phyloP scores from a whole-genome alignment of 176 grass and related monocot species.

The Typha latifolia region DNA sequence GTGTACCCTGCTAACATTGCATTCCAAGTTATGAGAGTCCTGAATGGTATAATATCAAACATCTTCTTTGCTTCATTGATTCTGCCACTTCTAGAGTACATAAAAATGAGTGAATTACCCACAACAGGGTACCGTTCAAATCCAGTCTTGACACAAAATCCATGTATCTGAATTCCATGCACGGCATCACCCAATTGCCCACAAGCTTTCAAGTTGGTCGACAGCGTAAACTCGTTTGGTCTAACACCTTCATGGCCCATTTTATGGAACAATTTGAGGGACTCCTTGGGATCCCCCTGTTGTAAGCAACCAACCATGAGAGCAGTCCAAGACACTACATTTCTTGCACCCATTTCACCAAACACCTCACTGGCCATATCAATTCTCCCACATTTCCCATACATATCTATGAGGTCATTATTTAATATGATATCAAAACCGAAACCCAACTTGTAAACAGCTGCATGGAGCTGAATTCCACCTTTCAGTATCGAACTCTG shows the following conservation, averaged over 20 bases:
- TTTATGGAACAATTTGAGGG: conserved; percentile 16
- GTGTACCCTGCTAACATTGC: conserved; percentile 12
- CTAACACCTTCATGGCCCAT: conserved; percentile 12
- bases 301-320: conserved; percentile 48
- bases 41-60: conserved; percentile 17
- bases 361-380: conserved; percentile 19
- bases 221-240: conserved; percentile 43
- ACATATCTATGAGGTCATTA: conserved; percentile 40
- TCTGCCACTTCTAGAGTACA: conserved; percentile 32
- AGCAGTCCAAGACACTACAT: conserved; percentile 46
- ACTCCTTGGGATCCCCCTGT: conserved; percentile 14
- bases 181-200: conserved; percentile 8
- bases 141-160: conserved; percentile 22
- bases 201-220: conserved; percentile 38
- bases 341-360: conserved; percentile 9
- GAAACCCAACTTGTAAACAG: conserved; percentile 26
- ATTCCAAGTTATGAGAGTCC: conserved; percentile 25
- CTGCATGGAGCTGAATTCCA: conserved; percentile 33
- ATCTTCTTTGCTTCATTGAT: conserved; percentile 18
- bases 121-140: conserved; percentile 31
- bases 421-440: conserved; percentile 29
- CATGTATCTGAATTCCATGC: conserved; percentile 23
- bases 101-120: conserved; percentile 28
- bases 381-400: conserved; percentile 35
- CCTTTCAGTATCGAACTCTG: not conserved